A percentile compares a stretch with the other conserved stretches of the same genome.
phyloP scores from a whole-genome alignment of 306 rosid genomes.

The Dryas alaskensis region DNA sequence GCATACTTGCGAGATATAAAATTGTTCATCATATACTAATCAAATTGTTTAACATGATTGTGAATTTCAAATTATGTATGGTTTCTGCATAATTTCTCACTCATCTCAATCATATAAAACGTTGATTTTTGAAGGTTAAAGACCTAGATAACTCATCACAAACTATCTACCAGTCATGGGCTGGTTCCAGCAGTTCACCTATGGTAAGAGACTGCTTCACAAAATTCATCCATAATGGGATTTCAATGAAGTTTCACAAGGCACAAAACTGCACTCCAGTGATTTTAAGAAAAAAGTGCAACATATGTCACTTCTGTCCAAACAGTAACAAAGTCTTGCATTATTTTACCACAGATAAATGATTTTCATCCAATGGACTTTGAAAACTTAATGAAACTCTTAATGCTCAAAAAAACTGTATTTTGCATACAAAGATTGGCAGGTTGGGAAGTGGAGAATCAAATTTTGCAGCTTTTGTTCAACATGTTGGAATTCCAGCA shows the following conservation, averaged over 20 bases:
- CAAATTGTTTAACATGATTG: not conserved
- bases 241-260: not conserved
- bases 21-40: too few species aligned
- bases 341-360: not conserved
- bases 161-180: conserved; percentile 59
- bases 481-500: conserved; percentile 76
- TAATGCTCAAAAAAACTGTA: conserved; percentile 6
- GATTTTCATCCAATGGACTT: conserved; percentile 8
- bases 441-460: conserved; percentile 70
- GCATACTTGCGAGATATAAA: too few species aligned
- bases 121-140: conserved; percentile 45
- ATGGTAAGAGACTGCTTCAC: conserved; percentile 34
- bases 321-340: too few species aligned
- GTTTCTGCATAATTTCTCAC: not conserved
- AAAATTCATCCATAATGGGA: not conserved
- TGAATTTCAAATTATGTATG: not conserved
- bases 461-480: conserved; percentile 65
- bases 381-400: conserved; percentile 14
- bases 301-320: too few species aligned
- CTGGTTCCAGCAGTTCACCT: conserved; percentile 40
- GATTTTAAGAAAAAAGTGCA: not conserved
- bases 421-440: conserved; percentile 39
- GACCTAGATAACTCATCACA: conserved; percentile 70
- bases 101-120: not conserved
- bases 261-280: not conserved